phyloP scores from a whole-genome alignment of 2,329 filamentous ascomycete genomes.

The Aspergillus piperis region DNA sequence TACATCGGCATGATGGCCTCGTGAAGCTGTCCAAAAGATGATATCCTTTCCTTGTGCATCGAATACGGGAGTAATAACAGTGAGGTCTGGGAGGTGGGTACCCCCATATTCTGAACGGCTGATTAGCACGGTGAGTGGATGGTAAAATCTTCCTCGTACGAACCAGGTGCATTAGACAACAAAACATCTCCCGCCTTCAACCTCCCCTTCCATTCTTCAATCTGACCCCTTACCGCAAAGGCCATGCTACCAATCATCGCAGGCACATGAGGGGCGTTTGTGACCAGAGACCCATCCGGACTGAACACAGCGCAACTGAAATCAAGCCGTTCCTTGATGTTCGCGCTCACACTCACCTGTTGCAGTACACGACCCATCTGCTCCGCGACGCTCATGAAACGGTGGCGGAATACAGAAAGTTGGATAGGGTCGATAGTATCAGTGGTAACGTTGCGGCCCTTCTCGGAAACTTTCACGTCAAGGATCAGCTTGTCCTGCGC shows the following conservation, averaged over 20 bases:
- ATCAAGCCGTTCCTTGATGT: constrained; percentile 81
- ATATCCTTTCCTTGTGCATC: background rate
- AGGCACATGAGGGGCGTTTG: constrained; percentile 69
- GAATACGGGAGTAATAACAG: constrained; percentile 54
- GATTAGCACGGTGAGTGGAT: background rate
- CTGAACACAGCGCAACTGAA: constrained; percentile 81
- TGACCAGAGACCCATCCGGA: constrained; percentile 59
- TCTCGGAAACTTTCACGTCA: constrained; percentile 26
- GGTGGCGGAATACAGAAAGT: constrained; percentile 76
- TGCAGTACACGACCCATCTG: constrained; percentile 79
- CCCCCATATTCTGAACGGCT: constrained; percentile 53
- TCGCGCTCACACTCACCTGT: constrained; percentile 73
- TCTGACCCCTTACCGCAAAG: constrained; percentile 72
- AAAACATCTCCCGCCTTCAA: constrained; percentile 71
- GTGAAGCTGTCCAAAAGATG: background rate
- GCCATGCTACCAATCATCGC: constrained; percentile 79
- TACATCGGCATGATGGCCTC: background rate
- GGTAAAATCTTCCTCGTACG: constrained; percentile 25
- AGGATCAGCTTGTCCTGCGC: constrained; percentile 43
- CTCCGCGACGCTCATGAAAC: constrained; percentile 84
- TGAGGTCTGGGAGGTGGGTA: constrained; percentile 77
- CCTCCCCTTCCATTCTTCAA: constrained; percentile 68
- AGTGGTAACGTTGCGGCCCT: background rate
- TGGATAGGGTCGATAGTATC: constrained; percentile 67
- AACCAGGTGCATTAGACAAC: constrained; percentile 71